These are phyloP conservation scores for Talaromyces sp. DNA, from an alignment of 2,329 filamentous ascomycete genomes.

Conservation along the genomic window DNA sequence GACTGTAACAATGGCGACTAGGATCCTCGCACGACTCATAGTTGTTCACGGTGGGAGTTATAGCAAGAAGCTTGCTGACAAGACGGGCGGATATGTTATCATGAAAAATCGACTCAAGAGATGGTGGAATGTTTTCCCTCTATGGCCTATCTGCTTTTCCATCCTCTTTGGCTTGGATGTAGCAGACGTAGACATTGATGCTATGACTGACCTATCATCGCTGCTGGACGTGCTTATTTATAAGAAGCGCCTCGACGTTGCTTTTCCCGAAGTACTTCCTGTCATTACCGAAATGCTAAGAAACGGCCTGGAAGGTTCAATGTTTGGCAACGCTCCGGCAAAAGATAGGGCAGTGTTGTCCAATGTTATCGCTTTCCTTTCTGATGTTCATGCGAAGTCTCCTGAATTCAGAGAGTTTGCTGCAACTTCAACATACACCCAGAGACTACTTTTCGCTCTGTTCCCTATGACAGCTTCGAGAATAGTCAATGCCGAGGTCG, in stretches of 20 bases:
- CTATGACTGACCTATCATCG: conserved; percentile 67
- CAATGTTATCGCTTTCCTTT: conserved; percentile 71
- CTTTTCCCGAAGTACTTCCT: conserved; percentile 70
- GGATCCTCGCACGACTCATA: conserved; percentile 77
- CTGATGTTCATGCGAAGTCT: conserved; percentile 72
- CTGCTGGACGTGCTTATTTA: conserved; percentile 66
- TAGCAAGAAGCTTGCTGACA: conserved; percentile 76
- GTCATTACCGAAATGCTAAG: conserved; percentile 85
- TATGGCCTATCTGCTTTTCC: conserved; percentile 86
- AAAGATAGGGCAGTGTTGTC: conserved; percentile 64
- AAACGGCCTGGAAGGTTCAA: conserved; percentile 66
- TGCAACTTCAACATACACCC: conserved; percentile 71
- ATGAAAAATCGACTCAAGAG: conserved; percentile 74
- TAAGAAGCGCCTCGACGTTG: conserved; percentile 57
- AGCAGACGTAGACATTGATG: conserved; percentile 65
- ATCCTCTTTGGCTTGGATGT: conserved; percentile 84
- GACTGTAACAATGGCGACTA: conserved; percentile 72
- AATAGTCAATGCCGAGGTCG: conserved; percentile 73
- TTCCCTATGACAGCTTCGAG: conserved; percentile 88
- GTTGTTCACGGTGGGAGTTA: conserved; percentile 77
- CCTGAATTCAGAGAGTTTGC: conserved; percentile 77
- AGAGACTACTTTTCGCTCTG: conserved; percentile 70
- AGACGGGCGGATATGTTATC: conserved; percentile 81
- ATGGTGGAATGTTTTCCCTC: conserved; percentile 79
- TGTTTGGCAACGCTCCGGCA: conserved; percentile 54